Base-by-base conservation (phyloP, 139 green algal genomes). In the Raphidocelis subcapitata region DNA sequence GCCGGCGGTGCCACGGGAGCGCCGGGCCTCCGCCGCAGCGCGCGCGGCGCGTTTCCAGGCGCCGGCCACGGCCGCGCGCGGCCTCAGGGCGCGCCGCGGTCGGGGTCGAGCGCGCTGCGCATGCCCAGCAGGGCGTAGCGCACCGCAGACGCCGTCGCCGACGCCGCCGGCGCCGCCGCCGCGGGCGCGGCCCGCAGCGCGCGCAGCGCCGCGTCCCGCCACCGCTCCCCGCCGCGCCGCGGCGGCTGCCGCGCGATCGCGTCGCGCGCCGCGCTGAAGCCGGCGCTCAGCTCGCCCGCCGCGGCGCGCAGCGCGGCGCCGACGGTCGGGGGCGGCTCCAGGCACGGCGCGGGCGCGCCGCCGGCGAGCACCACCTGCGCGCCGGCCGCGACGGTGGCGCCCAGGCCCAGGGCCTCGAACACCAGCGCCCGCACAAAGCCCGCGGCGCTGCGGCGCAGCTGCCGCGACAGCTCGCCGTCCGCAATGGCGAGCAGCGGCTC, bases 321-420 rank as follows among this genome's bases (percentile, higher is more conserved):
- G 16, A 65, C 28, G n/a, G 47, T 36, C 61, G 62, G 52, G 16
- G 33, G 24, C 18, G 20, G 46, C 3, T 35, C 37, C 46, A 26
- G n/a, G n/a, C n/a, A 14, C 20, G 59, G 26, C 65, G 65, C n/a
- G 26, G 44, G 46, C 3, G 18, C 52, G 68, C 29, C 49, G 15
- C 37, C 54, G 28, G 54, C 57, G 28, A 90, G 73, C 5, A 83
- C 81, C n/a, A 78, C 54, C 47, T 88, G 72, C 0, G 84, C 84
- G 46, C 86, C 79, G 1, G 61, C 68, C 3, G 82, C 77, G 4
- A 86, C 77, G 1, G 44, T 79, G 2, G 80, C 77, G 1, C 78
- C 76, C 37, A 86, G 46, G 21, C 73, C 80, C 23, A 90, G 66
- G 1, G 82, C 86, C 68, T 92, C 85, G 31, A 83, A 64, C 4